Evolutionary conservation across 2,329 filamentous ascomycete species (phyloP), one percentile per base, ranked within the genome.

Genomic region (Nemania abortiva): DNA sequence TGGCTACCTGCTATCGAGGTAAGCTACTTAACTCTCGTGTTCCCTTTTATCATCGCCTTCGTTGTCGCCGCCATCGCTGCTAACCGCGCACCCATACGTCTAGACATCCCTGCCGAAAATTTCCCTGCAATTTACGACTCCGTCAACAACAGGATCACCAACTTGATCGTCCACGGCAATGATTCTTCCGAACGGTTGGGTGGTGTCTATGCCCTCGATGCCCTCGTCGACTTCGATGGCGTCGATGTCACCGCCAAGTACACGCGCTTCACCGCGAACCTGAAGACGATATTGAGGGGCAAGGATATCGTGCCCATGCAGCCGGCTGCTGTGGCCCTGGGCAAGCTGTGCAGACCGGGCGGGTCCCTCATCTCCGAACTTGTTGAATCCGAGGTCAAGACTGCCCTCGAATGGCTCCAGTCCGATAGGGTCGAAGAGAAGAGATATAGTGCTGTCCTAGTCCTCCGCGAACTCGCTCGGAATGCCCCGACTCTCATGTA

Each of bases 401-500:
- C 94, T 20, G 95, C 97, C 1, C 86, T 99, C 63, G 96, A 99
- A 83, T 98, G 95, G 93, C 88, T 99, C 66, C 95, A 98, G 79
- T 95, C 95, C 57, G 97, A 98, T 79, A 89, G 95, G 73, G 91
- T 97, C 75, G 96, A 99, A 83, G 95, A 95, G 78, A 89, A 95
- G 74, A 89, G 96, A 75, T 98, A 98, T 79, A 95, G 95, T 67
- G 95, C 96, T 20, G 95, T 97, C 7, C 87, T 99, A 27, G 91
- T 97, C 37, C 88, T 99, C 63, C 90, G 95, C 67, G 96, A 99
- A 79, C 87, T 99, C 67, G 94, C 95, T 6, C 90, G 93, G 75
- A 97, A 96, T 79, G 97, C 95, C 2, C 95, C 95, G 3, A 99
- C 96, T 0, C 86, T 99, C 65, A 94, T 99, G 83, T 99, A 98